Percentiles rank a stretch among this genome's conserved stretches.
Conservation (phyloP, 345 rosid species). For the Arabis hirsuta region DNA sequence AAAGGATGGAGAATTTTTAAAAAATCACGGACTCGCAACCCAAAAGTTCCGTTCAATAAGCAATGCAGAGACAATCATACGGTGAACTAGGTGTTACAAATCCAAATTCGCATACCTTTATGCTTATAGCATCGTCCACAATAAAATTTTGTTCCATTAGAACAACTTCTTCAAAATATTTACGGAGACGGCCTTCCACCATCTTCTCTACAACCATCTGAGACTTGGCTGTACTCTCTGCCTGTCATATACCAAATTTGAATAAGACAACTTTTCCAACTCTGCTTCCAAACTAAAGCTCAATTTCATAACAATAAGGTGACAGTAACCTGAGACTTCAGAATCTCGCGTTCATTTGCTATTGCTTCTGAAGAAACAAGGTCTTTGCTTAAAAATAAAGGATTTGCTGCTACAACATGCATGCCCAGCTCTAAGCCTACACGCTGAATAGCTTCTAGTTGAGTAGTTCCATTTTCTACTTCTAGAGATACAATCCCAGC, state of each 20-base stretch:
- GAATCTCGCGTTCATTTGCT: constrained; percentile 86
- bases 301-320: constrained; percentile 12
- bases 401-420: constrained; percentile 96
- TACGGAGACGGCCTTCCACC: constrained; percentile 96
- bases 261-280: neutral
- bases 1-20: neutral
- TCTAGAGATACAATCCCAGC: constrained; percentile 89
- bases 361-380: constrained; percentile 68
- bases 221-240: constrained; percentile 80
- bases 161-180: constrained; percentile 91
- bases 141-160: constrained; percentile 88
- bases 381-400: constrained; percentile 78
- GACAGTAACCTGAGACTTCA: constrained; percentile 77
- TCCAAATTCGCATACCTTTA: constrained; percentile 58
- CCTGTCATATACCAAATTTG: constrained; percentile 58
- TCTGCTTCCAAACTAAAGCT: neutral
- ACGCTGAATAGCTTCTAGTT: constrained; percentile 61
- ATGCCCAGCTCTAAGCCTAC: constrained; percentile 94
- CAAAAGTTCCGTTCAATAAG: neutral
- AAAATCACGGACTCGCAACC: neutral
- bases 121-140: constrained; percentile 65
- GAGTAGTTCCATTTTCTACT: constrained; percentile 58
- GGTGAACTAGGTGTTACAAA: neutral
- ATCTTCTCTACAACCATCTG: constrained; percentile 86
- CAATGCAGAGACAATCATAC: neutral